Base-by-base conservation (phyloP, 129 eudicot genomes). In the Solidago caesia region DNA sequence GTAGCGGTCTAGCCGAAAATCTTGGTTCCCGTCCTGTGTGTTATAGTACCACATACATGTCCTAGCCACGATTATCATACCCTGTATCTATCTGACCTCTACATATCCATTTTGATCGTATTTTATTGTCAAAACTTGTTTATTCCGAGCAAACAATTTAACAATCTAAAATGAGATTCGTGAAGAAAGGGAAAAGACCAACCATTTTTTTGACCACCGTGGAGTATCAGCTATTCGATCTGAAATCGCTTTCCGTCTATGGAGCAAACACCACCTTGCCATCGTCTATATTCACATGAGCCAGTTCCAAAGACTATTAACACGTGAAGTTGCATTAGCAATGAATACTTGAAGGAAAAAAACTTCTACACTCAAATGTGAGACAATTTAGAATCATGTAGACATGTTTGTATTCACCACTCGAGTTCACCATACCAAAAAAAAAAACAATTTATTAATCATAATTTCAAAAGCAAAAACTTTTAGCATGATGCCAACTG, bases 271-370 rank as follows among this genome's bases (percentile, higher is more conserved):
- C 53, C 48, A 93, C 98, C 73, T 83, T 93, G 77, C 88, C 97
- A 43, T 86, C 90, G 25, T 87, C 89, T 27, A 86, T 43, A 65
- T 88, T 96, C 47, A 84, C 85, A 62, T 84, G 96, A 68, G 92
- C 98, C 78, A 93, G 86, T 16, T 96, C 96, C 96, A 93, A 82
- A 5, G 97, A 88, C 98, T 93, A 91, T 71, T 73, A 57, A 53
- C 51, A 71, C 47, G 2, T 2, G 46, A 77, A 6, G 12, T 49
- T 47, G 57, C 57, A 62, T 78, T 27, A 70, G 39, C 41, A 6
- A 64, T 51, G 15, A 42, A 42, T 39, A 44, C 48, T 8, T 75
- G 33, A 7, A 13, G 39, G 12, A 51, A 12, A 14, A 62, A 55
- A 63, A 12, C 57, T 33, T 44, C 61, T 44, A 44, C 47, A 21